Percentiles rank a stretch among this genome's conserved stretches.
These are phyloP conservation scores for Leptographium procerum DNA, from an alignment of 2,329 filamentous ascomycete genomes.

Conservation along the genomic window DNA sequence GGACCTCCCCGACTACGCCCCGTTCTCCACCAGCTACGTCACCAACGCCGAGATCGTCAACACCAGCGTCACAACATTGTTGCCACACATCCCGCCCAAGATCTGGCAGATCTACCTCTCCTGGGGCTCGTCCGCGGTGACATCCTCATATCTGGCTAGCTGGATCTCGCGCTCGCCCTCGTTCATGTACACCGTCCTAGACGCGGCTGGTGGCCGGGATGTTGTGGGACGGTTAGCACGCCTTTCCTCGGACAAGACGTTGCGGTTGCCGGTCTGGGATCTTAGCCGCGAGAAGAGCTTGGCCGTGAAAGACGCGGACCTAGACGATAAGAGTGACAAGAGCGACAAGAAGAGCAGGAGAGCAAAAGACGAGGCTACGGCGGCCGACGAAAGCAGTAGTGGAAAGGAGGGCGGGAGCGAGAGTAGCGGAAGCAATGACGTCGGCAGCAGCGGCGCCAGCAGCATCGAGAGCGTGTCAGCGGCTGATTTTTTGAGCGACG, in stretches of 20 bases:
- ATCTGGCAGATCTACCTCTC: conserved; percentile 17
- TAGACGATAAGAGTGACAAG: background rate
- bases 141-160: conserved; percentile 3
- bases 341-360: background rate
- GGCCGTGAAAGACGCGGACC: too few species aligned
- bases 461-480: background rate
- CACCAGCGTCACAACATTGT: background rate
- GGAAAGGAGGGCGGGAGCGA: too few species aligned
- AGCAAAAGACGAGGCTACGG: background rate
- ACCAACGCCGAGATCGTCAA: background rate
- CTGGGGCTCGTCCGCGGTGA: conserved; percentile 6
- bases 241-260: conserved; percentile 6
- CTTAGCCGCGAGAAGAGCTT: background rate
- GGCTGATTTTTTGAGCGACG: background rate
- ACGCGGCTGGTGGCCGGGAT: conserved; percentile 9
- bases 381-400: background rate
- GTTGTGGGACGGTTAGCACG: conserved; percentile 11
- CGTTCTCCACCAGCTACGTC: background rate
- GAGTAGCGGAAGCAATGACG: background rate
- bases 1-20: background rate
- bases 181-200: conserved; percentile 13
- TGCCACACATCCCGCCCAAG: conserved; percentile 14
- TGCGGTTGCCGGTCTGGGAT: background rate
- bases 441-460: background rate
- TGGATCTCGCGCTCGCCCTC: conserved; percentile 13